Base-by-base conservation (phyloP, 2,329 filamentous ascomycete species). In the Trichophyton equinum region DNA sequence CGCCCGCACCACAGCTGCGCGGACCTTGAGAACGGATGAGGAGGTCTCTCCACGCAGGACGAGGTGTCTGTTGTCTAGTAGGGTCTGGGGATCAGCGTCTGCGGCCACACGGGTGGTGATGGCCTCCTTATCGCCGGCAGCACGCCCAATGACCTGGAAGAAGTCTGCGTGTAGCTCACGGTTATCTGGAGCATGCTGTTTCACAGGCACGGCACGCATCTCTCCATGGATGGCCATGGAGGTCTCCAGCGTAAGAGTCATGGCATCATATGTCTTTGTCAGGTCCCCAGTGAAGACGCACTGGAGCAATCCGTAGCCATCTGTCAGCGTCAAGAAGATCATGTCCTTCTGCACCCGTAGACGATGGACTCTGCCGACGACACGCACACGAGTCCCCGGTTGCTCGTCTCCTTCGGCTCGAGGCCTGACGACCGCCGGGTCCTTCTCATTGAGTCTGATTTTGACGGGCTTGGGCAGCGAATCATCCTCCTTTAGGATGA, bases 161-260 rank as follows among this genome's bases (percentile, higher is more conserved):
- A 86, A 96, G 75, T 96, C 91, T 68, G 88, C 91, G 70, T 92
- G 89, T 57, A 96, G 81, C 75, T 96, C 91, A 65, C 92, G 88
- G 80, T 87, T 80, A 76, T 90, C 85, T 57, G 89, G 89, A 0
- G 91, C 91, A 62, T 86, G 84, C 64, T 87, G 84, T 60, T 88
- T 89, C 25, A 82, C 81, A 8, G 88, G 91, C 3, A 96, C 87
- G 69, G 88, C 82, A 71, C 84, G 85, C 81, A 96, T 85, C 79
- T 95, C 88, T 67, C 91, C 91, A 63, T 84, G 84, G 62, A 96
- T 83, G 68, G 85, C 85, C 70, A 96, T 84, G 58, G 89, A 89
- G n/a, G 90, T 94, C 76, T 92, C 91, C 64, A 87, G 85, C 36
- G 89, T 89, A 67, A 96, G 82, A 25, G 87, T 91, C 67, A 95